Conservation (phyloP, 2,329 filamentous ascomycete genomes). For the Colletotrichum noveboracense region DNA sequence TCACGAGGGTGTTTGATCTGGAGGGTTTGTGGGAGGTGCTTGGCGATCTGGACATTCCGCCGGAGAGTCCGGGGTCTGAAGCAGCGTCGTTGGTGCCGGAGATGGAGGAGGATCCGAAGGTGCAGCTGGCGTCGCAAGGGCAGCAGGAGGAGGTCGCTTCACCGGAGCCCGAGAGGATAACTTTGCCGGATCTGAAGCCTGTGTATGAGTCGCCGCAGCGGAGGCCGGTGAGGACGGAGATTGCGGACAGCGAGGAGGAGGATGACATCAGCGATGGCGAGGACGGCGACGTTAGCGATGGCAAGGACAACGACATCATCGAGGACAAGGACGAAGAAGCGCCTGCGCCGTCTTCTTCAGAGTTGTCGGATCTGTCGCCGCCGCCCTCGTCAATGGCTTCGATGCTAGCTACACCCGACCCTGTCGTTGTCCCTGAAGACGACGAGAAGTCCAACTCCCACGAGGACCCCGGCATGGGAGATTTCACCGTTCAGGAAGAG, state of each 20-base stretch:
- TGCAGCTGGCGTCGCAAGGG: neutral
- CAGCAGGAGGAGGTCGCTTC: neutral
- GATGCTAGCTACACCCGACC: neutral
- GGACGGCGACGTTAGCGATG: constrained; percentile 45
- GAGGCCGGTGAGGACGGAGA: constrained; percentile 26
- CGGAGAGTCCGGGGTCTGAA: neutral
- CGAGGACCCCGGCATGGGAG: neutral
- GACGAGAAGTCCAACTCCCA: neutral
- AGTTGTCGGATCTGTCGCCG: constrained; percentile 15
- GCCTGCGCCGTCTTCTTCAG: neutral
- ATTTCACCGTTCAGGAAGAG: neutral
- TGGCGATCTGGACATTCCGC: constrained; percentile 46
- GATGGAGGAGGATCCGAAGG: neutral
- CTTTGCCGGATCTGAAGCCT: constrained; percentile 9
- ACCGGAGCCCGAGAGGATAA: neutral
- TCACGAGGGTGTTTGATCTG: constrained; percentile 64
- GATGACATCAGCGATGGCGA: constrained; percentile 28
- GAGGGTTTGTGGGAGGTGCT: constrained; percentile 64
- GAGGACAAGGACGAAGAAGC: neutral
- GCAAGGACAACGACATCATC: constrained; percentile 36
- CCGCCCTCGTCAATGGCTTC: constrained; percentile 15
- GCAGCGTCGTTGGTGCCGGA: neutral
- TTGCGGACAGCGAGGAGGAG: constrained; percentile 47
- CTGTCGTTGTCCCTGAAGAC: neutral
- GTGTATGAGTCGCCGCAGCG: neutral